These are phyloP conservation scores for Pascua guehoae DNA, from an alignment of 1,284 basidiomycete genomes.

Conservation along the genomic window DNA sequence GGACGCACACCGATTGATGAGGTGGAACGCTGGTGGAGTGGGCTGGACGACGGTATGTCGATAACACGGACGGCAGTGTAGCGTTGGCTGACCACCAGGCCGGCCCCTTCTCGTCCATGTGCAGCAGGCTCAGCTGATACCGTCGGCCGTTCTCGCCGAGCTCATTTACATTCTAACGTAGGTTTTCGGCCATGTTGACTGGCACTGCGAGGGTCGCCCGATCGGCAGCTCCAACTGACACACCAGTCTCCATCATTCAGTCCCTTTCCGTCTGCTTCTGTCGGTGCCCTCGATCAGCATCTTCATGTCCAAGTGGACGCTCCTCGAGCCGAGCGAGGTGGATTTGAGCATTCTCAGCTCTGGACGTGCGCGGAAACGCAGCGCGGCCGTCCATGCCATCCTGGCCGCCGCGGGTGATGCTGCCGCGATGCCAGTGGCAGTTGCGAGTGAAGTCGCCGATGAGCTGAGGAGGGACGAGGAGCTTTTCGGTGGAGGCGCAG, in stretches of 20 bases:
- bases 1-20: constrained; percentile 37
- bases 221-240: background rate
- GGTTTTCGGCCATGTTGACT: constrained; percentile 2
- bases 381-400: constrained; percentile 26
- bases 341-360: constrained; percentile 32
- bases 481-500: constrained; percentile 28
- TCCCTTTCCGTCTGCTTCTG: constrained; percentile 34
- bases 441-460: constrained; percentile 26
- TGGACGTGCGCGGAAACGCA: constrained; percentile 13
- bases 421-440: constrained; percentile 9
- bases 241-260: constrained; percentile 23
- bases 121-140: constrained; percentile 35
- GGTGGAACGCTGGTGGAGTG: constrained; percentile 33
- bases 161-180: constrained; percentile 38
- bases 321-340: constrained; percentile 34
- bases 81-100: constrained; percentile 13
- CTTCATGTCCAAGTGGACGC: constrained; percentile 29
- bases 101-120: constrained; percentile 31
- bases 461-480: constrained; percentile 27
- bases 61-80: too few species aligned
- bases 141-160: constrained; percentile 27
- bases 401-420: constrained; percentile 18
- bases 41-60: constrained; percentile 19
- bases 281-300: constrained; percentile 33
- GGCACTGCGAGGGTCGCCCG: background rate